Base-by-base conservation (phyloP, 2,329 filamentous ascomycete species). In the Cryphonectria nitschkei region DNA sequence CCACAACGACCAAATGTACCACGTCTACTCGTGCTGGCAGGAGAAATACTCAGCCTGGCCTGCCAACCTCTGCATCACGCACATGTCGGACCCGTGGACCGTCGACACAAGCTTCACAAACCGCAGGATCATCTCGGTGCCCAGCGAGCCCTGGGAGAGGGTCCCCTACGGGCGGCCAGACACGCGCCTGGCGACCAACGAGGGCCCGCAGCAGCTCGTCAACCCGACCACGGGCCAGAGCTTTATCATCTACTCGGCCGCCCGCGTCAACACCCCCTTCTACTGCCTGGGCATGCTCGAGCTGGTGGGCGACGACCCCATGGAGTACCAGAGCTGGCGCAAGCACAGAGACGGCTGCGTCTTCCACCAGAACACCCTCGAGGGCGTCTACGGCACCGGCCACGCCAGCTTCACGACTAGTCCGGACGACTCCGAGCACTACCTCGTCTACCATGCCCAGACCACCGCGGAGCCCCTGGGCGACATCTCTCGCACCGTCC, bases 221-320 rank as follows among this genome's bases (percentile, higher is more conserved):
- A 80, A 81, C 66, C 79, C 79, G 14, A 76, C 72, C 68, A 81
- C 79, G 52, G 78, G 79, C 29, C 79, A 81, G 67, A 77, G 78
- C 68, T 80, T 81, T 58, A 75, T 80, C 37, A 76, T 81, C 26
- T 81, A 80, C 73, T 80, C 79, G 14, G 80, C 78, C 11, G 79
- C 80, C n/a, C 76, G 80, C 13, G 79, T 81, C 11, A 79, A 80
- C 68, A 81, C 79, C 9, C 80, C 79, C 2, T 80, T 77, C 72
- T 81, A 81, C 73, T 81, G 79, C 70, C 75, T 81, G 0, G 80
- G 79, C 0, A 76, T 80, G 77, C 76, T 81, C 5, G 79, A 81
- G 73, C 77, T 81, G 11, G 74, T 79, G 0, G 79, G 79, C 7
- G 77, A 79, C 62, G 79, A 81, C 72, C 79, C 79, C 8, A 80